Conservation (phyloP, 2,329 filamentous ascomycete species). For the Tolypocladium nubicola region DNA sequence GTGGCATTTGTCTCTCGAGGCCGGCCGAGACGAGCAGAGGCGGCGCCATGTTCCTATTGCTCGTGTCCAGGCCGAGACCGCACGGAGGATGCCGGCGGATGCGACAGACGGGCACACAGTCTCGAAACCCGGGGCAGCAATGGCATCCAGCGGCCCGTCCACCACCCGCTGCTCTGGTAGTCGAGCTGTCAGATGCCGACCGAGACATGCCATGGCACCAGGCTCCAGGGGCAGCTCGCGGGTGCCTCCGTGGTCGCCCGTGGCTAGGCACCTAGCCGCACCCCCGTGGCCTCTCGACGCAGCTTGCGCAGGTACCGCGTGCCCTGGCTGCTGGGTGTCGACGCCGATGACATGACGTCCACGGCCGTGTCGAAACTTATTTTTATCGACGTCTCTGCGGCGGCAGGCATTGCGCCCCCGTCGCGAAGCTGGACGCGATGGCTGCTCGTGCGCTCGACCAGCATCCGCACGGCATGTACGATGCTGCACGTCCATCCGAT, state of each 20-base stretch:
- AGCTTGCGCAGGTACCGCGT: too few relatives aligned
- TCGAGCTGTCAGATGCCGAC: neutral
- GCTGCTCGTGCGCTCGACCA: neutral
- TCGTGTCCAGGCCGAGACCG: neutral
- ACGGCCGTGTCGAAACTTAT: neutral
- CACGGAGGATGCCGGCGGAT: too few relatives aligned
- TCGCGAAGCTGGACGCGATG: neutral
- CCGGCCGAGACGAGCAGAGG: too few relatives aligned
- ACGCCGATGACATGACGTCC: neutral
- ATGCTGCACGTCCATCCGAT: slow-evolving; percentile 3
- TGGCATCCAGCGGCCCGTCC: neutral
- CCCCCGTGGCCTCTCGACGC: neutral
- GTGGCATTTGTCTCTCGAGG: neutral
- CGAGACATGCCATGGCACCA: neutral
- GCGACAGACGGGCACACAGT: neutral
- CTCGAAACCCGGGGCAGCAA: neutral
- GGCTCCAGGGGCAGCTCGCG: neutral
- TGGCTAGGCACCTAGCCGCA: neutral
- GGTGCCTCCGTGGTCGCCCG: neutral
- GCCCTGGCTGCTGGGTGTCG: neutral
- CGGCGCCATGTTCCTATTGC: too few relatives aligned
- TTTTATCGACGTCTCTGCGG: neutral
- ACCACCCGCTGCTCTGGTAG: neutral
- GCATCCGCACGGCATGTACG: neutral
- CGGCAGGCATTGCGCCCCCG: slow-evolving; percentile 3